phyloP scores from a whole-genome alignment of 2,329 filamentous ascomycete species.

The Gremmenia infestans region DNA sequence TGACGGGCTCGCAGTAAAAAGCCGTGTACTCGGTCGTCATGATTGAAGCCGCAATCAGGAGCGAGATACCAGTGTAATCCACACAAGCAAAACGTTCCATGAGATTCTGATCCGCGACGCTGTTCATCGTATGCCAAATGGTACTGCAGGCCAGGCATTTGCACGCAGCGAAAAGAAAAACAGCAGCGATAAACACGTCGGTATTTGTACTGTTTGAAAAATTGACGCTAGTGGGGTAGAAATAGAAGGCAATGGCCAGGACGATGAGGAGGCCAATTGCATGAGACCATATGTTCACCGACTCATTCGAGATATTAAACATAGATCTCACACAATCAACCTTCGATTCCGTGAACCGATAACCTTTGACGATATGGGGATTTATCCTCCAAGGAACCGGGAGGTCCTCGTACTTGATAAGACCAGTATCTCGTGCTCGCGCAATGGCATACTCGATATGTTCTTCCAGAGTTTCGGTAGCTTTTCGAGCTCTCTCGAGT shows the following conservation, averaged over 20 bases:
- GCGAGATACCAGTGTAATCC: constrained; percentile 94
- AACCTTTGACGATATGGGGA: constrained; percentile 84
- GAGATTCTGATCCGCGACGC: constrained; percentile 81
- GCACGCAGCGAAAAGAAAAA: constrained; percentile 94
- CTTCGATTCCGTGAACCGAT: constrained; percentile 90
- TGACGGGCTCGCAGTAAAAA: constrained; percentile 93
- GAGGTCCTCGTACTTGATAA: constrained; percentile 85
- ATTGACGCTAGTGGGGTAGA: constrained; percentile 83
- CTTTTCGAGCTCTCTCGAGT: constrained; percentile 74
- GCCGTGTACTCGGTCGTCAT: constrained; percentile 98
- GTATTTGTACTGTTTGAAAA: constrained; percentile 82
- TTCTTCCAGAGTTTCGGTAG: constrained; percentile 76
- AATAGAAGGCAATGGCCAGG: constrained; percentile 86
- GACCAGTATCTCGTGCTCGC: constrained; percentile 70
- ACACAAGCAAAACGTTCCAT: constrained; percentile 96
- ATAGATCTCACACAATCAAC: constrained; percentile 81
- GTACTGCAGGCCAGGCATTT: constrained; percentile 93
- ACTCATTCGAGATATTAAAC: constrained; percentile 84
- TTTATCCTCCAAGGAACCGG: constrained; percentile 92
- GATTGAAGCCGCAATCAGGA: constrained; percentile 92
- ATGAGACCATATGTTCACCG: constrained; percentile 98
- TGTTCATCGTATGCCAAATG: constrained; percentile 99
- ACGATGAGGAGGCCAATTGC: constrained; percentile 84
- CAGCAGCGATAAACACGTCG: constrained; percentile 83
- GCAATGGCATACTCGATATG: constrained; percentile 75